Percentiles rank a stretch among this genome's conserved stretches.
Evolutionary conservation across 2,329 filamentous ascomycete genomes (phyloP).

Genomic region (Chaetomiaceae sp.): DNA sequence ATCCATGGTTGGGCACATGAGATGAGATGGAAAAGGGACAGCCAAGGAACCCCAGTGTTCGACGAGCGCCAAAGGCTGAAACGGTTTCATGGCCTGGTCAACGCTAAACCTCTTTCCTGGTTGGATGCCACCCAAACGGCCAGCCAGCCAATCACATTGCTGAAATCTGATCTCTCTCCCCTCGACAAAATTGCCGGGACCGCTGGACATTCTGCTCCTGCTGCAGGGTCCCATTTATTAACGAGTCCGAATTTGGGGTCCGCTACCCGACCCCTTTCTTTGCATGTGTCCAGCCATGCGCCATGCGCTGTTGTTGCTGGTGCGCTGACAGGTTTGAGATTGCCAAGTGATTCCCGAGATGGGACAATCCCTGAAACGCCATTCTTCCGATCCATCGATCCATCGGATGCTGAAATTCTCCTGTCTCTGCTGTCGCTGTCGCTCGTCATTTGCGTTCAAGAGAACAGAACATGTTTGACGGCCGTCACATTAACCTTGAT

Average conservation of each 20-base stretch:
- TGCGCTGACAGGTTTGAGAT: not conserved
- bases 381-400: no score
- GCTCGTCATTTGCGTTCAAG: not conserved
- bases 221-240: slow-evolving; percentile 3
- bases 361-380: not conserved
- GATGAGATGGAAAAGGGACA: slow-evolving; percentile 19
- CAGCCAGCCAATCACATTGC: slow-evolving; percentile 10
- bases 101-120: slow-evolving; percentile 2
- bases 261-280: slow-evolving; percentile 5
- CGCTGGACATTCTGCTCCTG: not conserved
- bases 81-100: slow-evolving; percentile 19
- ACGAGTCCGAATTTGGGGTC: not conserved
- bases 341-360: not conserved
- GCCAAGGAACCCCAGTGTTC: slow-evolving; percentile 4
- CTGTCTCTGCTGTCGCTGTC: not conserved
- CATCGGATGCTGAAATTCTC: no score
- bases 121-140: slow-evolving; percentile 3
- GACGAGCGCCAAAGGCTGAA: slow-evolving; percentile 18
- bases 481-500: not conserved
- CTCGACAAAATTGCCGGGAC: not conserved
- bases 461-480: not conserved
- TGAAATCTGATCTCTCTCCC: not conserved
- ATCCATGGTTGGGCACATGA: no score
- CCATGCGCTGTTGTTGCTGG: no score
- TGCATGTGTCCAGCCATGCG: not conserved